phyloP scores from a whole-genome alignment of 371 early-diverging fungal genomes.

The Nematocida sp. region DNA sequence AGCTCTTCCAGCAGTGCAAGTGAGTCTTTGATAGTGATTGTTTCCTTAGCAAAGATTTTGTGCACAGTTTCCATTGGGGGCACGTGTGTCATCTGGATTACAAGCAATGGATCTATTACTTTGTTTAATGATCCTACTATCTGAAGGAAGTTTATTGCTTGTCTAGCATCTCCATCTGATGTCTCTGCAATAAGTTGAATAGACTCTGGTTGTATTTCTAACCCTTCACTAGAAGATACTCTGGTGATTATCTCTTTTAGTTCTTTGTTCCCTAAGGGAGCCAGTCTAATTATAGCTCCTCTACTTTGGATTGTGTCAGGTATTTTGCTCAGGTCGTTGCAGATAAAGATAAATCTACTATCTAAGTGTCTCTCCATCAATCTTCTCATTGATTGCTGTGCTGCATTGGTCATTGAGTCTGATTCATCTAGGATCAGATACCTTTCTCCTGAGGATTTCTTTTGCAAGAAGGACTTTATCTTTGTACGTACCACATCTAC shows the following conservation, averaged over 20 bases:
- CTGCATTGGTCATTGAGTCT: constrained; percentile 67
- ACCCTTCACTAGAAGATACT: constrained; percentile 74
- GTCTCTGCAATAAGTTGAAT: constrained; percentile 82
- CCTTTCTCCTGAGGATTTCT: constrained; percentile 77
- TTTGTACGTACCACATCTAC: constrained; percentile 90
- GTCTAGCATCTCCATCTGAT: constrained; percentile 95
- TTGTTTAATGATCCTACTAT: constrained; percentile 19
- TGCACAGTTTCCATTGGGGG: constrained; percentile 31
- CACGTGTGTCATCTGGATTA: constrained; percentile 31
- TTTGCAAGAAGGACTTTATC: constrained; percentile 93
- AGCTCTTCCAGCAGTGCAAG: constrained; percentile 3
- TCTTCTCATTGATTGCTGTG: constrained; percentile 80
- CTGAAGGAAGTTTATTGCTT: constrained; percentile 90
- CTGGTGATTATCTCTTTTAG: constrained; percentile 72
- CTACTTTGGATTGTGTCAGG: constrained; percentile 97
- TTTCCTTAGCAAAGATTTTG: constrained; percentile 17
- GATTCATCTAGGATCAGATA: constrained; percentile 87
- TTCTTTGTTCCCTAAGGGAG: constrained; percentile 70
- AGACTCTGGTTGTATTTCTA: constrained; percentile 58
- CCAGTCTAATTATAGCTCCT: constrained; percentile 83
- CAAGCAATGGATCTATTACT: not conserved
- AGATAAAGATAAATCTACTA: constrained; percentile 90
- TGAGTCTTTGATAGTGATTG: not conserved
- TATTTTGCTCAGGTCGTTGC: constrained; percentile 88
- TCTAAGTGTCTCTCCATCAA: constrained; percentile 88